Evolutionary conservation across 441 rosid genomes (phyloP), one percentile per base, ranked within the genome.

Genomic region (Erodium chrysanthum): DNA sequence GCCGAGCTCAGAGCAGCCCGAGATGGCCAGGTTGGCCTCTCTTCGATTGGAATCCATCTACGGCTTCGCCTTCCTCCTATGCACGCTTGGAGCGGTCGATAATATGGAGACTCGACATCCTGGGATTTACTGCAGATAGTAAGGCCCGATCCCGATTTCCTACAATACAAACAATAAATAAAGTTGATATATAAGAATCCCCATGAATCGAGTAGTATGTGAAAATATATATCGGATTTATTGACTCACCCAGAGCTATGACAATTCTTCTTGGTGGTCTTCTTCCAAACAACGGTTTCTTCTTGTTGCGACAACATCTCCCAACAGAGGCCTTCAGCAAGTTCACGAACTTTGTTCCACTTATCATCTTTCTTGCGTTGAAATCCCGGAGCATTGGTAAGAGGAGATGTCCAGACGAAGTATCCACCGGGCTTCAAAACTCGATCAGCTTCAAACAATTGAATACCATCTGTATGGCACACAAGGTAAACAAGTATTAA

Each of bases 201-300:
- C 9, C 2, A 14, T 44, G 59, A 52, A n/a, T 52, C 7, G 21
- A 0, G 17, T 52, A 14, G 3, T 3, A 18, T 52, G 21, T 29
- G 33, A 6, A 29, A 29, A 0, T 6, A 29, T 29, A 29, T 2
- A 29, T 29, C 33, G 3, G 5, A 29, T 29, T 29, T n/a, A 64
- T 29, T 25, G 69, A 63, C 92, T 78, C 72, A 95, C 98, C 95
- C 74, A 60, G 92, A 81, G 74, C 77, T 74, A 66, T 95, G 88
- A 75, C 99, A 95, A 72, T 71, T 83, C 65, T 68, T 86, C 82
- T 85, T 84, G 76, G 78, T 74, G 15, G 96, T 90, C 82, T 95
- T 95, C 74, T 84, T 92, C 99, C 99, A 95, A 15, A 88, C 84
- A 70, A 88, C 95, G 65, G 99, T 95, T 80, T 87, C 95, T 33